Evolutionary conservation across 768 basidiomycete species (phyloP), one percentile per base, ranked within the genome.

Genomic region (Leccinum broughii): DNA sequence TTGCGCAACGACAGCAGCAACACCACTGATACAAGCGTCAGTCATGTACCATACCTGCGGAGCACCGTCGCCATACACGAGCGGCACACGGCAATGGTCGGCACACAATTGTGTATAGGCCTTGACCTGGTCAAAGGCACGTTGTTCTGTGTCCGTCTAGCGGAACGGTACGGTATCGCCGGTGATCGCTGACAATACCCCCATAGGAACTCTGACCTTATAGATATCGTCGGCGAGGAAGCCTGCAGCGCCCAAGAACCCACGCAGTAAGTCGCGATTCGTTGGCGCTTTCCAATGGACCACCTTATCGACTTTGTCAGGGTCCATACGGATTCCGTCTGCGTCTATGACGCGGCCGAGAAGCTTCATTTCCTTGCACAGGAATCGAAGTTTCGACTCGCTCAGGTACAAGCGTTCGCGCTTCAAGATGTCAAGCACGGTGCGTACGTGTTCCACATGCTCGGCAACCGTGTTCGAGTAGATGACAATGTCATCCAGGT

Each of bases 301-400:
- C 0, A 81, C 67, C 0, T 62, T 56, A 26, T 80, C 75, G 0
- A 83, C 78, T 41, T 82, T 83, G 20, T 76, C 63, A 0, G 77
- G 77, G 39, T 82, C 79, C 77, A 81, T 81, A 0, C 53, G 52
- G 20, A 83, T 79, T 0, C 80, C 78, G 0, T 73, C n/a, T 15
- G 75, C 68, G 22, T 75, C 70, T 1, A 83, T 59, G 1, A 80
- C 59, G 0, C 68, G 68, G 0, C 79, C 79, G 0, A 81, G 60
- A 4, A 78, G 52, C 30, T 77, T 73, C 26, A 77, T 44, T 35
- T 70, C 66, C 0, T 55, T 7, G 0, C 59, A 60, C 0, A 81
- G 60, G 49, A 80, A 75, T 0, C 70, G 61, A 0, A 78, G 67
- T 58, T 82, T 81, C 0, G 62, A 37, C 1, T 64, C 50, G 35